Evolutionary conservation across 2,329 filamentous ascomycete species (phyloP).

Genomic region (Epichloe festucae): DNA sequence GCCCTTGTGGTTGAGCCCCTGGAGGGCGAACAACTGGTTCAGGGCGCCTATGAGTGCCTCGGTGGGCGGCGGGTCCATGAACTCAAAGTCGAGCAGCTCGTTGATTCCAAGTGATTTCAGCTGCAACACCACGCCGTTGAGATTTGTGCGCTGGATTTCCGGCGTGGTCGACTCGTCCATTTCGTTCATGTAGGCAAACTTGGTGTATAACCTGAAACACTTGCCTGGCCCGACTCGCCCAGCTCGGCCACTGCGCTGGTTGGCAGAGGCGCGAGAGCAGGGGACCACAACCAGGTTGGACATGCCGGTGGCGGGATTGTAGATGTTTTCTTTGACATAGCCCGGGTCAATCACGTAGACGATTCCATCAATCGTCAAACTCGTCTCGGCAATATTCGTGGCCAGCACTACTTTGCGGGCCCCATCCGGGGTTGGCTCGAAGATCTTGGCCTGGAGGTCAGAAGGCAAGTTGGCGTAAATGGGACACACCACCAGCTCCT

Average conservation of each 20-base stretch:
- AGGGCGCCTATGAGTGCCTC: conserved; percentile 81
- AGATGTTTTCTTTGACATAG: conserved; percentile 90
- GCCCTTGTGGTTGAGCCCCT: conserved; percentile 77
- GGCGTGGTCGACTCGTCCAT: conserved; percentile 85
- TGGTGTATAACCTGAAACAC: conserved; percentile 87
- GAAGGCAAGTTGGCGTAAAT: conserved; percentile 91
- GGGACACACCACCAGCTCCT: conserved; percentile 79
- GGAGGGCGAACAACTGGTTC: conserved; percentile 83
- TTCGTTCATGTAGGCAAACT: conserved; percentile 89
- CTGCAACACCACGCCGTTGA: conserved; percentile 71
- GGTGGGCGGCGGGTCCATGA: conserved; percentile 84
- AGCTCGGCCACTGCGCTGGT: conserved; percentile 84
- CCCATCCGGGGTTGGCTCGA: conserved; percentile 77
- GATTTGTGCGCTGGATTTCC: conserved; percentile 82
- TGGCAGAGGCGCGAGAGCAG: conserved; percentile 81
- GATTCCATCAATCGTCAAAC: conserved; percentile 89
- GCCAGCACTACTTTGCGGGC: conserved; percentile 85
- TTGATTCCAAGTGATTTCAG: conserved; percentile 87
- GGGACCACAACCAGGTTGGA: conserved; percentile 83
- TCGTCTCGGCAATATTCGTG: conserved; percentile 95
- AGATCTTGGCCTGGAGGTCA: conserved; percentile 84
- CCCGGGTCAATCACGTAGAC: conserved; percentile 93
- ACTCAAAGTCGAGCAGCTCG: conserved; percentile 86
- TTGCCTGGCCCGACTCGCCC: conserved; percentile 87
- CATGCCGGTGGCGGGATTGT: conserved; percentile 85